phyloP scores from a whole-genome alignment of 1,139 yeast genomes.

The Debaryomycetaceae sp. region DNA sequence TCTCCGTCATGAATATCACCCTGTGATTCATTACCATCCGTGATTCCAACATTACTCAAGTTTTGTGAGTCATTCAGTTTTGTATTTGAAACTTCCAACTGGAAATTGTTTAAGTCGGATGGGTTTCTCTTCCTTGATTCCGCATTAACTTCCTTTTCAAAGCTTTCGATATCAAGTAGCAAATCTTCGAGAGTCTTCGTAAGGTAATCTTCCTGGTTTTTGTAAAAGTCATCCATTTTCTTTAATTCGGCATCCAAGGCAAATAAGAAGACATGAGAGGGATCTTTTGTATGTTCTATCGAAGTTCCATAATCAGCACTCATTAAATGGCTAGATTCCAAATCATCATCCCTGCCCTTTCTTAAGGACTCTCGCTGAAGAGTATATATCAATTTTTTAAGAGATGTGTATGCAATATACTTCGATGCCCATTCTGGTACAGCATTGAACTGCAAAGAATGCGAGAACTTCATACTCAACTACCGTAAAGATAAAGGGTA shows the following conservation, averaged over 20 bases:
- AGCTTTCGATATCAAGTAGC: slow-evolving; percentile 47
- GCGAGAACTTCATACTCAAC: slow-evolving; percentile 62
- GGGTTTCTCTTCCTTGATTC: slow-evolving; percentile 1
- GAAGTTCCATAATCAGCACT: slow-evolving; percentile 20
- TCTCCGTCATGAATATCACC: slow-evolving; percentile 5
- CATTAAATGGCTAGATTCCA: slow-evolving; percentile 31
- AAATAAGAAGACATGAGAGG: slow-evolving; percentile 42
- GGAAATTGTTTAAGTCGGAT: slow-evolving; percentile 6
- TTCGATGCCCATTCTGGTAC: slow-evolving; percentile 78
- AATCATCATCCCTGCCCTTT: slow-evolving; percentile 21
- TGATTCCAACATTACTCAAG: slow-evolving; percentile 22
- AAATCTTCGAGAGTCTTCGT: slow-evolving; percentile 50
- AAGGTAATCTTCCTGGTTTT: slow-evolving; percentile 47
- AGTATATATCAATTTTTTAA: slow-evolving; percentile 63
- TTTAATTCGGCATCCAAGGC: slow-evolving; percentile 54
- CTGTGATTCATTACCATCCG: slow-evolving; percentile 12
- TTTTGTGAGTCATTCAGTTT: slow-evolving; percentile 27
- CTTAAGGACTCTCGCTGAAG: slow-evolving; percentile 54
- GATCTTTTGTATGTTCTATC: slow-evolving; percentile 17
- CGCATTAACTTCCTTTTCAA: slow-evolving; percentile 31
- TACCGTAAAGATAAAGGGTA: not conserved
- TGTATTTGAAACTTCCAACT: slow-evolving; percentile 16
- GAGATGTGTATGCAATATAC: slow-evolving; percentile 61
- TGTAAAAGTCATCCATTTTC: slow-evolving; percentile 61
- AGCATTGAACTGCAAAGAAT: slow-evolving; percentile 68